Base-by-base conservation (phyloP, 176 grass and related monocot species). In the Microstegium vimineum region DNA sequence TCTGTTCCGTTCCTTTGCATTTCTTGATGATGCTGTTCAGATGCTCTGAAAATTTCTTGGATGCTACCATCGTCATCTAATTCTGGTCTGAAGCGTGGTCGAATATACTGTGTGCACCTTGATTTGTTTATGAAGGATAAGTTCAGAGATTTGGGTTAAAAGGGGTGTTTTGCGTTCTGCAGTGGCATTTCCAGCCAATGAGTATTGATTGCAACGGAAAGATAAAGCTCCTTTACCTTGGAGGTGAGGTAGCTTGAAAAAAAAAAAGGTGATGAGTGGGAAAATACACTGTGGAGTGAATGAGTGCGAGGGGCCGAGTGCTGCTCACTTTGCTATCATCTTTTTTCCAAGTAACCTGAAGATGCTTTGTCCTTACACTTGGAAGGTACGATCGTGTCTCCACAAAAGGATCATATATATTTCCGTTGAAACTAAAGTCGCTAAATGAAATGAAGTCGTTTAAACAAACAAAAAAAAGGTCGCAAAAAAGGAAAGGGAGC, bases 351-450 rank as follows among this genome's bases (percentile, higher is more conserved):
- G 66, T 4, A 63, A 74, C 68, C 32, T 56, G 68, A 73, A 73
- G 4, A 64, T 9, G 22, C 54, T 73, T 56, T n/a, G 14, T 52
- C 84, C 73, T 54, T 74, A 86, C 76, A 57, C 69, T 80, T 79
- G 8, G 84, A 73, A 66, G 69, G 57, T 66, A 5, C 57, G 30
- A n/a, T 73, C 67, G 3, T 79, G 27, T 71, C 27, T 43, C 18
- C 13, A 31, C 1, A n/a, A 65, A 23, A 47, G 35, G 2, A 75
- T 30, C 41, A 14, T 32, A 40, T 40, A 15, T 26, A 7, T 26
- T 71, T 43, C 38, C 1, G n/a, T 30, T 28, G 23, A 30, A 71
- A n/a, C 69, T 46, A 46, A 71, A 45, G 42, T 28, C 23, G 5
- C 68, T 0, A 43, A 26, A 23, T 1, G 13, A 42, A 40, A 40